A percentile compares a stretch with the other conserved stretches of the same genome.
Conservation (phyloP, 2,329 filamentous ascomycete genomes). For the Trichoderma koningii region DNA sequence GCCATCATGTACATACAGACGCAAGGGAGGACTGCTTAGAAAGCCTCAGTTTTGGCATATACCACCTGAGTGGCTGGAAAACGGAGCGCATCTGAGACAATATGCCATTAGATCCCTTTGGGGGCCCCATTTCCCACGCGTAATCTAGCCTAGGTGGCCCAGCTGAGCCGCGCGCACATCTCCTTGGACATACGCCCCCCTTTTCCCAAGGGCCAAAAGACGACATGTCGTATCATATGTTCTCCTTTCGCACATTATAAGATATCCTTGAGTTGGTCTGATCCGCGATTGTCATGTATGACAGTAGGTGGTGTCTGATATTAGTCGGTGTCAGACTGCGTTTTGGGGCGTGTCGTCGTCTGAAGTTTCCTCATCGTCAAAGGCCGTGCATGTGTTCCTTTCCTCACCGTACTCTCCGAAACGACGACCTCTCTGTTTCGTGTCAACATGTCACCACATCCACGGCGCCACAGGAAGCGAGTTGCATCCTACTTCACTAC, state of each 20-base stretch:
- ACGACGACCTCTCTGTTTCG: slow-evolving; percentile 3
- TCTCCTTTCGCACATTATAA: background rate
- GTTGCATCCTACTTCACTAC: background rate
- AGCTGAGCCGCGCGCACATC: too few species aligned
- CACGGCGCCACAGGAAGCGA: slow-evolving; percentile 26
- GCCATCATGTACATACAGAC: slow-evolving; percentile 5
- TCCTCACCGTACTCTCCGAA: background rate
- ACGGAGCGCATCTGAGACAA: slow-evolving; percentile 21
- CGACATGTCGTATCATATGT: background rate
- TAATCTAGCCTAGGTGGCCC: too few species aligned
- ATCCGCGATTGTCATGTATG: too few species aligned
- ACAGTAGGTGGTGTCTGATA: too few species aligned
- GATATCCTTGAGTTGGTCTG: background rate
- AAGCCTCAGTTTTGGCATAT: too few species aligned
- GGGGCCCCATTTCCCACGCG: background rate
- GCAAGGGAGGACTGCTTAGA: background rate
- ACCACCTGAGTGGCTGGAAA: background rate
- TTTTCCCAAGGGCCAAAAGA: background rate
- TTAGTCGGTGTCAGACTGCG: background rate
- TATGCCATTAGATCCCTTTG: background rate
- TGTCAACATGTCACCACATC: slow-evolving; percentile 24
- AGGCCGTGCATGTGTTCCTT: background rate
- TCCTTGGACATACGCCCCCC: too few species aligned
- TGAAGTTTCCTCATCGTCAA: background rate
- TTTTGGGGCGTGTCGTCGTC: background rate